Evolutionary conservation across 2,329 filamentous ascomycete genomes (phyloP).

Genomic region (Beauveria sp.): DNA sequence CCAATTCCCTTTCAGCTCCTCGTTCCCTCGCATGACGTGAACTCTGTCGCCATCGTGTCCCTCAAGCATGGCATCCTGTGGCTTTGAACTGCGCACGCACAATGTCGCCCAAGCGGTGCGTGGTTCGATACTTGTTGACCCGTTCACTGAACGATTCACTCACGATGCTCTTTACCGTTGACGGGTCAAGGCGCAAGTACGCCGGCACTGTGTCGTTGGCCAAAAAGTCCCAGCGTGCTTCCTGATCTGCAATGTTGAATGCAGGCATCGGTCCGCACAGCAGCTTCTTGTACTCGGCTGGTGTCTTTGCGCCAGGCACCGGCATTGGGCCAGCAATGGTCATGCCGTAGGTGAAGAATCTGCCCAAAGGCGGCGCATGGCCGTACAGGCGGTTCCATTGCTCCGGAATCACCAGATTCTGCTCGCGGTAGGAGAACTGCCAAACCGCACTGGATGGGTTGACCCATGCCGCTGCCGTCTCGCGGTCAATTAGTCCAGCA

Average conservation of each 20-base stretch:
- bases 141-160: not conserved
- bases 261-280: constrained; percentile 1
- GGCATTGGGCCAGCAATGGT: constrained; percentile 2
- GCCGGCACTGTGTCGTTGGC: not conserved
- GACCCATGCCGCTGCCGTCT: not conserved
- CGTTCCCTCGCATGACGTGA: not conserved
- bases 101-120: not conserved
- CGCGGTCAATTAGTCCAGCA: not conserved
- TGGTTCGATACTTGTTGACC: not conserved
- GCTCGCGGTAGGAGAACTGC: not conserved
- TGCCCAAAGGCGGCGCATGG: not conserved
- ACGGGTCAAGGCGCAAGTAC: not conserved
- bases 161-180: not conserved
- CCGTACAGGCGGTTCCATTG: not conserved
- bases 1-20: not conserved
- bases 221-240: not conserved
- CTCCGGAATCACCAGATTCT: not conserved
- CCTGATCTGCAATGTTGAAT: not conserved
- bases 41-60: not conserved
- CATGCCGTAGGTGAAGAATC: constrained; percentile 2
- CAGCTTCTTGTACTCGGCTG: constrained; percentile 5
- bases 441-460: not conserved
- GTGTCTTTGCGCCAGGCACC: constrained; percentile 2
- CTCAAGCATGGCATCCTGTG: not conserved
- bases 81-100: not conserved